Conservation (phyloP, 208 protist genomes). For the Leishmania guyanensis region DNA sequence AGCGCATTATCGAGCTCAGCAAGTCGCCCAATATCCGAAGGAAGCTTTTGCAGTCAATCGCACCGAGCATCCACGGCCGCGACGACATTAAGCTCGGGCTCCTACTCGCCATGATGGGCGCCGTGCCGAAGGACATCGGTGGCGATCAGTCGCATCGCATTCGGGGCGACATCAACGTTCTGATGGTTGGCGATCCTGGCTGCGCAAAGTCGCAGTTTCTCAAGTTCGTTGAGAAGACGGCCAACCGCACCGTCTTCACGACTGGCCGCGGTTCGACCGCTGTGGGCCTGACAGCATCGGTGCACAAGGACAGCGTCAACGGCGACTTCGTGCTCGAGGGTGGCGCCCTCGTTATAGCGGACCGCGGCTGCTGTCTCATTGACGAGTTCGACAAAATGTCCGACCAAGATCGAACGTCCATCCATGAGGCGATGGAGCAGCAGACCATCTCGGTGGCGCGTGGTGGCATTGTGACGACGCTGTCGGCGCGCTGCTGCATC, state of each 20-base stretch:
- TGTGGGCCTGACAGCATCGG: conserved; percentile 98
- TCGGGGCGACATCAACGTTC: conserved; percentile 99
- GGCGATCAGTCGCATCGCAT: conserved; percentile 96
- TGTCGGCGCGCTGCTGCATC: conserved; percentile 96
- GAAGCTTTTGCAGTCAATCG: conserved; percentile 97
- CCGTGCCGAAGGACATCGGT: conserved; percentile 92
- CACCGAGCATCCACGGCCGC: conserved; percentile 99
- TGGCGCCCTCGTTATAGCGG: conserved; percentile 99
- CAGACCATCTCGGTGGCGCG: conserved; percentile 99
- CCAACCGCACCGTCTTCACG: conserved; percentile 98
- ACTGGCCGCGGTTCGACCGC: conserved; percentile 98
- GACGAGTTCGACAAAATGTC: conserved; percentile 99
- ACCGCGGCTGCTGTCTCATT: conserved; percentile 99
- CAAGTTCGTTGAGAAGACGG: conserved; percentile 99
- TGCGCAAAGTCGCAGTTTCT: conserved; percentile 97
- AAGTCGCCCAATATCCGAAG: conserved; percentile 86
- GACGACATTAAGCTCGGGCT: conserved; percentile 99
- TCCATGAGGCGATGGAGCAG: conserved; percentile 99
- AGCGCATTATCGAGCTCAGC: conserved; percentile 89
- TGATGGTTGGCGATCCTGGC: conserved; percentile 99
- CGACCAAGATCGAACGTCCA: conserved; percentile 97
- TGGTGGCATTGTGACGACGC: conserved; percentile 99
- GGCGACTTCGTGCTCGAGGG: conserved; percentile 99
- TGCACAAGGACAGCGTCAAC: conserved; percentile 97
- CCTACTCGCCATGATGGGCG: conserved; percentile 98